Percentiles rank a stretch among this genome's conserved stretches.
These are phyloP conservation scores for Besnoitia besnoiti DNA, from an alignment of 169 alveolate genomes.

Conservation along the genomic window DNA sequence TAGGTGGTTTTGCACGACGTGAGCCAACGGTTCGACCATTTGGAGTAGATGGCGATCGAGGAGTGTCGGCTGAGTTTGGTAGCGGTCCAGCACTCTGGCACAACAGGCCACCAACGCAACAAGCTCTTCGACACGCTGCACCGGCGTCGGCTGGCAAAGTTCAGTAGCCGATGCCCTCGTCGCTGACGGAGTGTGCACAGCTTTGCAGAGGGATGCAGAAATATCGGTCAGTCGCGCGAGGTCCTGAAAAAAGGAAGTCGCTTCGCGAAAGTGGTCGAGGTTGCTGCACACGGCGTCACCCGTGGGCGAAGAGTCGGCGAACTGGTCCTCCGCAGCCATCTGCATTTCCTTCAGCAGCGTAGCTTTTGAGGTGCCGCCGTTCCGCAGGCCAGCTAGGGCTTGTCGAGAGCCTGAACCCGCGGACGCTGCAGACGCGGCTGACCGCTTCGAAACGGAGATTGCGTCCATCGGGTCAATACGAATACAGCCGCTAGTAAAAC, in stretches of 20 bases:
- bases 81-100: background rate
- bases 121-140: background rate
- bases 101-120: background rate
- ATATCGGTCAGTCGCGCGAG: background rate
- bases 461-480: background rate
- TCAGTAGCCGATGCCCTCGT: background rate
- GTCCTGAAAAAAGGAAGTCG: background rate
- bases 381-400: background rate
- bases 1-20: background rate
- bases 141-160: background rate
- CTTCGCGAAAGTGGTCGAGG: constrained; percentile 10
- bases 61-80: constrained; percentile 11
- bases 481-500: background rate
- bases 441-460: background rate
- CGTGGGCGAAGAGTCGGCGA: background rate
- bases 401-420: background rate
- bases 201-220: background rate
- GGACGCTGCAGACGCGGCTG: background rate
- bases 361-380: background rate
- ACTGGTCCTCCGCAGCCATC: background rate
- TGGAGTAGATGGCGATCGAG: background rate
- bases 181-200: background rate
- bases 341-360: background rate
- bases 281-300: background rate
- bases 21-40: background rate